Evolutionary conservation across 106 monocot genomes (phyloP), one percentile per base, ranked within the genome.

Genomic region (Alisma plantagoaquatica): DNA sequence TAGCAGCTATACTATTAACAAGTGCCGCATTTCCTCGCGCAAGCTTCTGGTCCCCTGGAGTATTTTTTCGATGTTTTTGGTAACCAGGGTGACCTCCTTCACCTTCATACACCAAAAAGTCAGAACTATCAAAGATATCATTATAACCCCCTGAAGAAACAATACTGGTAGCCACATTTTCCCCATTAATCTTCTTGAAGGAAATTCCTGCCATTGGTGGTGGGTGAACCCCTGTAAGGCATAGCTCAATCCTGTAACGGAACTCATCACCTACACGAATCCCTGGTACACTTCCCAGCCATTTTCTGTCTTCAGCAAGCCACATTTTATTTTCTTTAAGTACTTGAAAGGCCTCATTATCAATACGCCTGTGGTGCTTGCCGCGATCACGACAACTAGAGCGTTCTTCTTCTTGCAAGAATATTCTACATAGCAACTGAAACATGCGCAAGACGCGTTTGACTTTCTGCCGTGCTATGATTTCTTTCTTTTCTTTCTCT

Each of bases 241-340:
- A 15, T 12, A 57, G 57, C 42, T 57, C 57, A 3, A 38, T 24
- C 26, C 57, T 41, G 42, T 43, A 57, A 24, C 17, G 42, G 12
- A 57, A 57, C 27, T 42, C 41, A 20, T 57, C 57, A 3, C 57
- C 57, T 33, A 32, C 27, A 16, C 22, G 15, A 29, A 29, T 27
- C 2, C 51, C 51, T 14, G 51, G 28, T 15, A 52, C 51, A 38
- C 14, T 38, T 38, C 35, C 35, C 6, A 46, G 4, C 14, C 17
- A 46, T 3, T 46, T 9, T 18, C 19, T 7, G 7, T 18, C 45
- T 4, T 9, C 45, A 12, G 45, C 45, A 4, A 46, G n/a, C 7
- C 45, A 46, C 45, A 46, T 46, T 18, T 18, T 18, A 4, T 46
- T 46, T 9, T 18, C 19, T 18, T 46, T 46, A 18, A 46, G 45